Evolutionary conservation across 305 asterid species (phyloP), one percentile per base, ranked within the genome.

Genomic region (Fraxinus nigra): DNA sequence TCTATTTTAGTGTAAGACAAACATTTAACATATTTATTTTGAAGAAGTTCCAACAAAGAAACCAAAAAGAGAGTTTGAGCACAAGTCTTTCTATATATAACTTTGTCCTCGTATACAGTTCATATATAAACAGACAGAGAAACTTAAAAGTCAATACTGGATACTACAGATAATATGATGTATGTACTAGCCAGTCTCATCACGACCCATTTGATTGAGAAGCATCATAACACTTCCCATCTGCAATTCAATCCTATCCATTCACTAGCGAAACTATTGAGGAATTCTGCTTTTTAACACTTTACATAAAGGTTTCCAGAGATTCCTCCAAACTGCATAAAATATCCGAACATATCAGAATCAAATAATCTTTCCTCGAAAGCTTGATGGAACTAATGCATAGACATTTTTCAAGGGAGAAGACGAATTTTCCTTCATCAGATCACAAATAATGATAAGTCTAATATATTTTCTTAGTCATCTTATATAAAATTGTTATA

Each of bases 321-420:
- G 91, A 91, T 92, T 91, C 95, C 88, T 81, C 89, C 88, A 89
- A 83, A 90, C 87, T 85, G 90, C 85, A 85, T 88, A 90, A 83
- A 83, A 87, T 87, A 85, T 84, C 89, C 82, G 78, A 81, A 84
- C 84, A 86, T 87, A 89, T 84, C 86, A 91, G 89, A 89, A 91
- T 88, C 86, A 87, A 79, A 84, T 81, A 75, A 90, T 88, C 88
- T 43, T 86, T 86, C 85, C 69, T 72, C 16, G 78, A 87, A 89
- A 88, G 83, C 86, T 84, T 76, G 73, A 83, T 79, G 82, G 61
- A 89, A 87, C 86, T 79, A 51, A 83, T 75, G 80, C 82, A 79
- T 81, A 84, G 80, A 67, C n/a, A 26, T 67, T 67, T 13, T 67
- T 28, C 37, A 67, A 67, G 74, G 74, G 37, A 30, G 74, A 5